Evolutionary conservation across 495 filamentous ascomycete species (phyloP), one percentile per base, ranked within the genome.

Genomic region (Aspergillus olivimuriae): DNA sequence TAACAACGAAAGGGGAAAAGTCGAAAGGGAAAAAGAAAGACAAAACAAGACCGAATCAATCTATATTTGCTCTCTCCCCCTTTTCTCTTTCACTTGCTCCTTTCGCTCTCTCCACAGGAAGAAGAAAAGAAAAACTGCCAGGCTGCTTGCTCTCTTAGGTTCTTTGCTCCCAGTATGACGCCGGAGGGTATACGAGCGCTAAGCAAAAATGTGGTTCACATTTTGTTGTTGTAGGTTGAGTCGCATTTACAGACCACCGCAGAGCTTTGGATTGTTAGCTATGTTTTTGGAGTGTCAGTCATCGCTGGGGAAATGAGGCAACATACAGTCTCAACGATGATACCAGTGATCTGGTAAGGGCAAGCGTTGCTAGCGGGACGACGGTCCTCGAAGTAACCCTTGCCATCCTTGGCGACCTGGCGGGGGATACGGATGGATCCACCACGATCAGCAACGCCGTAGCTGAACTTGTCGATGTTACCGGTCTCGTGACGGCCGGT

Each of bases 301-400:
- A 31, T 18, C 10, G 16, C 1, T 31, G 14, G 35, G 22, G 23
- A 38, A 51, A 56, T 45, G n/a, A n/a, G n/a, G n/a, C n/a, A n/a
- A n/a, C n/a, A n/a, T 60, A 72, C 63, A 58, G 84, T 87, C 76
- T 89, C 84, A 66, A 90, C 86, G 59, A 94, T 84, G 62, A 95
- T 92, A 60, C 86, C 86, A 47, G 88, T 94, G 61, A 95, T 89
- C 72, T 89, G 90, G 74, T 98, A 98, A 19, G 92, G 92, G 70
- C 94, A 89, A 50, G 82, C 92, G 63, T 98, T 98, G 60, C 84
- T 90, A 34, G 92, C 92, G 34, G 92, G 92, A 55, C 92, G 78
- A 61, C 92, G 82, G 56, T 98, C 92, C 75, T 98, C 92, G 52
- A 98, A 96, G 80, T 98, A 98, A 53, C 92, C 92, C 73, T 87